Base-by-base conservation (phyloP, 2,329 filamentous ascomycete species). In the Bipolaris zeicola region DNA sequence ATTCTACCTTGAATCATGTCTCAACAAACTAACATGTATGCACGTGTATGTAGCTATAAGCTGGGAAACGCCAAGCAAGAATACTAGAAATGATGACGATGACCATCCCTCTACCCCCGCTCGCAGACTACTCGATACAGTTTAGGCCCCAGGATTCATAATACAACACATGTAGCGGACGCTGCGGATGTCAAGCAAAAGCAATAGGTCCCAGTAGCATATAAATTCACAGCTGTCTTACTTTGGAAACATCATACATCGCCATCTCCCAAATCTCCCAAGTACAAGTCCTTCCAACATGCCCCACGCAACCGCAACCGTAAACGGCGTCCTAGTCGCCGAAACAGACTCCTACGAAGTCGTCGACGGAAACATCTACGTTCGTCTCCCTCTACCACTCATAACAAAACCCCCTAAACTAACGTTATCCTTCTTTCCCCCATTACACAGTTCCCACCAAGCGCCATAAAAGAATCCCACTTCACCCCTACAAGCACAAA, bases 331-430 rank as follows among this genome's bases (percentile, higher is more conserved):
- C 48, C 66, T 80, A 34, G 69, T 87, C 50, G 84, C 85, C 57
- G 78, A 82, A 63, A 71, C 81, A 0, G 77, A 82, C 41, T 75
- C 72, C 14, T 85, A 80, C 74, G 81, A 85, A 63, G 78, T 81
- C 26, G 83, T 86, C 33, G 85, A 87, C 62, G 83, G 83, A 24
- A 86, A 85, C 70, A 78, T 86, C 57, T 86, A 86, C 67, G 78
- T 80, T 7, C 6, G 26, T 31, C 6, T n/a, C 37, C 28, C 37
- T 28, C 20, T 20, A 20, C 20, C 20, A 20, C 20, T 20, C 20
- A 20, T 20, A 20, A 20, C 1, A 20, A 20, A 20, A 20, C 1
- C 20, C 20, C 20, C 2, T 3, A 20, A 20, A 20, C 20, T 20
- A 20, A 20, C 20, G 2, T 20, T 20, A 2, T 20, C 20, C 20